Evolutionary conservation across 2,329 filamentous ascomycete genomes (phyloP), one percentile per base, ranked within the genome.

Genomic region (Colletotrichum brevisporum): DNA sequence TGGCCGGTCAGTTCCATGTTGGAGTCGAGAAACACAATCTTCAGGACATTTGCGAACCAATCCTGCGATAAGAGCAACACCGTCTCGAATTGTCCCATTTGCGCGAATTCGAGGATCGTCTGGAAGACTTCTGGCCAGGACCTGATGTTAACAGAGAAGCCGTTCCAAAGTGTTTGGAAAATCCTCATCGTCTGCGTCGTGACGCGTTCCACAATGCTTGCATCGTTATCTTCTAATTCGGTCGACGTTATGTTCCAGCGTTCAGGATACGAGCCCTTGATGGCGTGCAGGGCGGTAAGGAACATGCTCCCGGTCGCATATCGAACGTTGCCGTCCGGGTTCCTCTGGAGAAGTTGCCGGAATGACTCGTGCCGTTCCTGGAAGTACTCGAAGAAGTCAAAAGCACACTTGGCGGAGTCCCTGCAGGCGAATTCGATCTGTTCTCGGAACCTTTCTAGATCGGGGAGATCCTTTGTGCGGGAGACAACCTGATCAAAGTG

Each of bases 121-220:
- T 87, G 86, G 76, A 95, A 95, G 67, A 91, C 91, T 74, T 95
- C 92, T 50, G 90, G 88, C 93, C 93, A 96, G 3, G 92, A 87
- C 65, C 90, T 88, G 31, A 89, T 81, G 53, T 86, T 83, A 3
- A 82, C 78, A 69, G 93, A 89, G 65, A 94, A 89, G n/a, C 80
- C 82, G 3, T 85, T 81, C 88, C 89, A 94, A 4, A 93, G 78
- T 24, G 83, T 78, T 36, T 83, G 81, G 57, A 94, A 83, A 24
- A 89, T 16, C 52, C 51, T 62, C 16, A 58, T 39, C 8, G 47
- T 50, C 41, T 53, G 60, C 41, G 50, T 50, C 12, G 51, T 45
- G n/a, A 58, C 24, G 57, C 59, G 74, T 18, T 58, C 52, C 6
- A 51, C 24, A 15, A 58, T 18, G 57, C 56, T 74, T 18, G 56